phyloP scores from a whole-genome alignment of 2,329 filamentous ascomycete genomes.

The Pezicula radicicola region DNA sequence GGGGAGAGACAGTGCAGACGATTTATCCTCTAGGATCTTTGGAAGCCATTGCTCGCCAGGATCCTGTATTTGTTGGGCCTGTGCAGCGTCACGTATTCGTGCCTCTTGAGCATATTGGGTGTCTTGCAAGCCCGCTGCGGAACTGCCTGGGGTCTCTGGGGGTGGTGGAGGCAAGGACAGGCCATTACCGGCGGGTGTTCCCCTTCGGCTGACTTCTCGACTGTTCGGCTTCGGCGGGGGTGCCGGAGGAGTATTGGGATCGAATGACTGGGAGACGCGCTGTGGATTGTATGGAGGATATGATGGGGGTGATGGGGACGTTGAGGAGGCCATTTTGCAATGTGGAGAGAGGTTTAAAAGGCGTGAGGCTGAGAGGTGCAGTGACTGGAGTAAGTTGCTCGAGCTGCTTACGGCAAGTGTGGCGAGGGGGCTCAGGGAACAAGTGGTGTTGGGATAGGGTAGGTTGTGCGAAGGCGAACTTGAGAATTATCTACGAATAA shows the following conservation, averaged over 20 bases:
- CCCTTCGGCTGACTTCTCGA: slow-evolving; percentile 65
- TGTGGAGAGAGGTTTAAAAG: too few relatives aligned
- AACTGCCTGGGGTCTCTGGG: slow-evolving; percentile 16
- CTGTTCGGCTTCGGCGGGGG: slow-evolving; percentile 71
- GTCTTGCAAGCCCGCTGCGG: slow-evolving; percentile 12
- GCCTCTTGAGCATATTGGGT: slow-evolving; percentile 15
- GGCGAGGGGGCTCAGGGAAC: too few relatives aligned
- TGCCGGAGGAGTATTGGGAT: slow-evolving; percentile 58
- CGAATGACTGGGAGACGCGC: slow-evolving; percentile 29
- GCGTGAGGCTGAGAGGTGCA: not conserved
- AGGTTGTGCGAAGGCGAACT: too few relatives aligned
- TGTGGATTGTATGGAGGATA: slow-evolving; percentile 11
- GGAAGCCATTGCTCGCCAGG: slow-evolving; percentile 78
- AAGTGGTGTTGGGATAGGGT: too few relatives aligned
- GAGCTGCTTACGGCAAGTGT: too few relatives aligned
- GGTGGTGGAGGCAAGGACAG: slow-evolving; percentile 27
- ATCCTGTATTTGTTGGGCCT: slow-evolving; percentile 44
- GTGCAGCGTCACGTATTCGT: slow-evolving; percentile 18
- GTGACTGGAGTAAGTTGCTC: not conserved
- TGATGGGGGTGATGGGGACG: slow-evolving; percentile 19
- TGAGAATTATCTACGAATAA: too few relatives aligned
- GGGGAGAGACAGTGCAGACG: slow-evolving; percentile 49
- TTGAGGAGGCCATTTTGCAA: slow-evolving; percentile 16
- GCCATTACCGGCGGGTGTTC: slow-evolving; percentile 52
- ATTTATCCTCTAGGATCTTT: slow-evolving; percentile 72